Evolutionary conservation across 371 early-diverging fungal species (phyloP), one percentile per base, ranked within the genome.

Genomic region (Mortierella polycephala): DNA sequence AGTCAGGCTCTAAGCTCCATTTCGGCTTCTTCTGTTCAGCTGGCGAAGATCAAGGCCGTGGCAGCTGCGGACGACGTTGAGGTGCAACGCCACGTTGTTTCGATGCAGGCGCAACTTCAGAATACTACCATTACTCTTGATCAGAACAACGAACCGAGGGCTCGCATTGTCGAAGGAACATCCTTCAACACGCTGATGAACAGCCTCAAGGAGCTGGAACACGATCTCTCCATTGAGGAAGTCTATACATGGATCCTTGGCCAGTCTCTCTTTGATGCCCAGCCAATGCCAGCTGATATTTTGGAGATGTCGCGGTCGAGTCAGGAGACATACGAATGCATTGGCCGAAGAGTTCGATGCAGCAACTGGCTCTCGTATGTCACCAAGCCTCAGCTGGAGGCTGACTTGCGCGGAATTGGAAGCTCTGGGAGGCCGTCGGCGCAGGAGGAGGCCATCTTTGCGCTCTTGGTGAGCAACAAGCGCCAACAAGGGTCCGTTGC

Each of bases 401-500:
- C 73, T n/a, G 85, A 83, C 13, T 39, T 81, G 41, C 55, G 58
- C 16, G 52, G 68, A 3, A 16, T 66, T 3, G 60, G 64, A 20
- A 57, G 21, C n/a, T 51, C 61, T 18, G 66, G 83, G 6, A 74
- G 74, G 8, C 64, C 83, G 0, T 67, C 66, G 3, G 69, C 85
- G 0, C 74, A 86, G 18, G 87, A 86, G 59, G 83, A 83, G 0
- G 74, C 84, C 14, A 75, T 91, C 8, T 75, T 83, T 13, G 75
- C 82, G 5, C 67, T 88, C 49, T 66, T 87, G 67, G 73, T 90
- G 2, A 86, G 82, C 47, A 83, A 85, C 69, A 84, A 82, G 50
- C 74, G 85, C 30, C 83, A 83, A 0, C 73, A 81, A 7, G 94
- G 95, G 0, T 84, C 89, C n/a, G 69, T 84, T 42, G 83, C 82